Conservation (phyloP, 768 basidiomycete species). For the Xerocomus spinulosus region DNA sequence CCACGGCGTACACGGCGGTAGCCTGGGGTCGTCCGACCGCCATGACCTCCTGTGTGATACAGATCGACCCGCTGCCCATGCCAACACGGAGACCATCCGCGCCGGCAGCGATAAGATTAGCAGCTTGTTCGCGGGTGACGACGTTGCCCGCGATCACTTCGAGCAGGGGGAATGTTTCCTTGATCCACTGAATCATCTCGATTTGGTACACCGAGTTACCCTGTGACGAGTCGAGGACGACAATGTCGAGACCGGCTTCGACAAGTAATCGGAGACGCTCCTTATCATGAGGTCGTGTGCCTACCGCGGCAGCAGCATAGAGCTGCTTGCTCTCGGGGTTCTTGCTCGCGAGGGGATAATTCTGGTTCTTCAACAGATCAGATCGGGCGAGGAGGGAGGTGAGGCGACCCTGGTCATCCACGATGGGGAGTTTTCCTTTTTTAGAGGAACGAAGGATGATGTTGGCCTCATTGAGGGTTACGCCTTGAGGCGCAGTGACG, state of each 20-base stretch:
- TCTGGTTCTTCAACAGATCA: constrained; percentile 95
- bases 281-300: constrained; percentile 84
- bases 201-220: constrained; percentile 93
- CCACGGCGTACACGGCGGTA: constrained; percentile 92
- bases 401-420: constrained; percentile 62
- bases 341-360: constrained; percentile 92
- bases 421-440: constrained; percentile 93
- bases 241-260: constrained; percentile 93
- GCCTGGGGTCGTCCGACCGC: constrained; percentile 98
- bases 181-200: constrained; percentile 95
- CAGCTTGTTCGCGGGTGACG: constrained; percentile 96
- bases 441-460: constrained; percentile 91
- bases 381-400: constrained; percentile 89
- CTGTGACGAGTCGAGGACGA: constrained; percentile 92
- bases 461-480: constrained; percentile 91
- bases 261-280: constrained; percentile 82
- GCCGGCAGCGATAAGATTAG: constrained; percentile 86
- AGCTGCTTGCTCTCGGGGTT: constrained; percentile 89
- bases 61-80: constrained; percentile 98
- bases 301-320: constrained; percentile 92
- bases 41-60: constrained; percentile 99
- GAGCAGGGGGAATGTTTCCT: constrained; percentile 74
- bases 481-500: constrained; percentile 82
- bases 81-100: constrained; percentile 95
- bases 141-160: constrained; percentile 98